A percentile compares a stretch with the other conserved stretches of the same genome.
Evolutionary conservation across 129 eudicot species (phyloP).

Genomic region (Chrysanthemum seticuspe): DNA sequence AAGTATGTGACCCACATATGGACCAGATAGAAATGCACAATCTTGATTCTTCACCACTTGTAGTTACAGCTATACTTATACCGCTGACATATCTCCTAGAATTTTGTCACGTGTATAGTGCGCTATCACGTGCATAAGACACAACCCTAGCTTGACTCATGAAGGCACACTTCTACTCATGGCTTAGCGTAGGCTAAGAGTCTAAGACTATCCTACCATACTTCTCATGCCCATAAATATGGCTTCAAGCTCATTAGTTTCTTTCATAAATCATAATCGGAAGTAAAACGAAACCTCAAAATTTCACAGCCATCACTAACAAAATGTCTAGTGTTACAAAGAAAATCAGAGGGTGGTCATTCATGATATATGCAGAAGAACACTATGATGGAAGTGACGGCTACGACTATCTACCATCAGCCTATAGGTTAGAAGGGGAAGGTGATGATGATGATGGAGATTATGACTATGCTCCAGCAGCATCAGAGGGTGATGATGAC

Average conservation of each 20-base stretch:
- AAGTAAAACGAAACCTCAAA: not conserved
- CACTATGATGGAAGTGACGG: not conserved
- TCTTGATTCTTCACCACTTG: too few species aligned
- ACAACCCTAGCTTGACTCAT: too few species aligned
- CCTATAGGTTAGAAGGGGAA: conserved; percentile 14
- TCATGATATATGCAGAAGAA: not conserved
- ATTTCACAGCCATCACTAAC: not conserved
- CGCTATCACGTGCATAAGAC: too few species aligned
- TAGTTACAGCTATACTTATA: too few species aligned
- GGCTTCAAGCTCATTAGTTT: not conserved
- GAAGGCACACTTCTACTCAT: not conserved
- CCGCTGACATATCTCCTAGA: too few species aligned
- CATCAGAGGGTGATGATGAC: conserved; percentile 23
- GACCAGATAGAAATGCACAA: too few species aligned
- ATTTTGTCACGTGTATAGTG: too few species aligned
- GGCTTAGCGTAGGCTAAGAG: not conserved
- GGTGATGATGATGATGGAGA: conserved; percentile 32
- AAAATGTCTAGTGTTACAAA: not conserved
- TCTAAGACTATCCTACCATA: not conserved
- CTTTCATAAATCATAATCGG: too few species aligned
- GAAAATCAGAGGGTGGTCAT: not conserved
- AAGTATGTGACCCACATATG: too few species aligned
- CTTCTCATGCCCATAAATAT: not conserved
- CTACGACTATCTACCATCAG: not conserved
- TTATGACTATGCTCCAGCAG: conserved; percentile 29